Conservation (phyloP, 2,329 filamentous ascomycete species). For the Apiospora hydei region DNA sequence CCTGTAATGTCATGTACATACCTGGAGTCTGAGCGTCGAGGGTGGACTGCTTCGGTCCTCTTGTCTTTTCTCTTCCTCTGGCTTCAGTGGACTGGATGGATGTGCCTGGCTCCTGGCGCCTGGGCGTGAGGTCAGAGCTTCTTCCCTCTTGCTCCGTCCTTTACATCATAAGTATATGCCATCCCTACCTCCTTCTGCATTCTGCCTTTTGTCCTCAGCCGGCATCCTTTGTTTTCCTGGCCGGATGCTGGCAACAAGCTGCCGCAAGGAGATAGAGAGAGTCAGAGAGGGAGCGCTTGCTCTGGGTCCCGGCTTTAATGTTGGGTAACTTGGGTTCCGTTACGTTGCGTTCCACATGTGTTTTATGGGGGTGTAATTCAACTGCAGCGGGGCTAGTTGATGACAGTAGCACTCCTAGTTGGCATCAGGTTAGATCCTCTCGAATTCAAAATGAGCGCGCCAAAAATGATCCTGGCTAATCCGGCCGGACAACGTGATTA, state of each 20-base stretch:
- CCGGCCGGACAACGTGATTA: slow-evolving; percentile 18
- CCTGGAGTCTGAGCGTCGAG: background rate
- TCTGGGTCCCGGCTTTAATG: slow-evolving; percentile 17
- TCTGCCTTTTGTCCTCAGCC: background rate
- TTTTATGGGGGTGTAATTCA: slow-evolving; percentile 23
- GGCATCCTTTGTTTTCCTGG: background rate
- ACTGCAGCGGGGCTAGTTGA: slow-evolving; percentile 20
- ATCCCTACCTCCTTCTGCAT: background rate
- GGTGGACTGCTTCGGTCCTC: background rate
- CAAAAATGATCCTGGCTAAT: slow-evolving; percentile 4
- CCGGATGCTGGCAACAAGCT: background rate
- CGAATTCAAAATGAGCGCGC: slow-evolving; percentile 22
- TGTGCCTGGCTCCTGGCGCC: background rate
- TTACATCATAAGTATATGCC: background rate
- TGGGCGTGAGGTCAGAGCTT: slow-evolving; percentile 2
- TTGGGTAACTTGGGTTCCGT: slow-evolving; percentile 16
- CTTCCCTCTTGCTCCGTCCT: background rate
- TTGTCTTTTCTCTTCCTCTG: background rate
- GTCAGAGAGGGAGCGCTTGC: background rate
- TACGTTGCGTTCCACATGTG: slow-evolving; percentile 22
- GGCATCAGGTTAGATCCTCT: slow-evolving; percentile 20
- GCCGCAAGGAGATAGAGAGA: background rate
- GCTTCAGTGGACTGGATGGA: background rate
- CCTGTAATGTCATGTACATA: too few relatives aligned
- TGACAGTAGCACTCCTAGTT: slow-evolving; percentile 8